These are phyloP conservation scores for Hymenochaete sp. DNA, from an alignment of 1,284 basidiomycete genomes.

Conservation along the genomic window DNA sequence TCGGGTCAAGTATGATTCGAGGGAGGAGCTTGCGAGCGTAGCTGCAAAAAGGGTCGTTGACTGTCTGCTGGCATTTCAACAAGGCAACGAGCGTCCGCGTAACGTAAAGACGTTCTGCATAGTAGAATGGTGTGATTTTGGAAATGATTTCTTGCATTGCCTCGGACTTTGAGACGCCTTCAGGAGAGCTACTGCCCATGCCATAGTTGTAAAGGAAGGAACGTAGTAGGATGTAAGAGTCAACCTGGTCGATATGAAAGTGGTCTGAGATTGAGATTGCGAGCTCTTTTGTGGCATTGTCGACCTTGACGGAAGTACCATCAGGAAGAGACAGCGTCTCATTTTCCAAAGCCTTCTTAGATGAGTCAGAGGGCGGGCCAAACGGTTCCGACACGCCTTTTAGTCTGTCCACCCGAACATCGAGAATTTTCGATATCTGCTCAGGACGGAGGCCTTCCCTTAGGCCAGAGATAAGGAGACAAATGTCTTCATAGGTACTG, in stretches of 20 bases:
- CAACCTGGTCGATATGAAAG: slow-evolving; percentile 70
- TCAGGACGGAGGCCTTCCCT: slow-evolving; percentile 47
- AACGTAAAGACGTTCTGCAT: slow-evolving; percentile 64
- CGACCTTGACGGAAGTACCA: slow-evolving; percentile 50
- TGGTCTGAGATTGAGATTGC: slow-evolving; percentile 58
- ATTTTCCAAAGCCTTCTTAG: slow-evolving; percentile 54
- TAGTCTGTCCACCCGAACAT: slow-evolving; percentile 48
- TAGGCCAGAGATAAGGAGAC: slow-evolving; percentile 49
- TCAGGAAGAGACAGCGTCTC: slow-evolving; percentile 59
- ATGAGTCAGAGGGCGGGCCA: slow-evolving; percentile 56
- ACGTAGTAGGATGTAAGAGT: slow-evolving; percentile 61
- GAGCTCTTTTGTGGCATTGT: slow-evolving; percentile 59
- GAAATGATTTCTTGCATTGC: slow-evolving; percentile 56
- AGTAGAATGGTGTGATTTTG: slow-evolving; percentile 73
- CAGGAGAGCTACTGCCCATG: slow-evolving; percentile 31
- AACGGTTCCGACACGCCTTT: slow-evolving; percentile 51
- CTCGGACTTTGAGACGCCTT: slow-evolving; percentile 32
- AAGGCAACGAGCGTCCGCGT: slow-evolving; percentile 58
- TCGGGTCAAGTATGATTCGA: slow-evolving; percentile 51
- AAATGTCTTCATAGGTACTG: slow-evolving; percentile 61
- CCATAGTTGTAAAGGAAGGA: slow-evolving; percentile 77
- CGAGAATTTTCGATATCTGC: slow-evolving; percentile 49
- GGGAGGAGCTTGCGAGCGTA: slow-evolving; percentile 50
- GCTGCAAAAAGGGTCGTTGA: slow-evolving; percentile 45
- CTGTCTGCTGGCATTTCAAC: slow-evolving; percentile 48